Base-by-base conservation (phyloP, 2,329 filamentous ascomycete genomes). In the Cladosporium sp. region DNA sequence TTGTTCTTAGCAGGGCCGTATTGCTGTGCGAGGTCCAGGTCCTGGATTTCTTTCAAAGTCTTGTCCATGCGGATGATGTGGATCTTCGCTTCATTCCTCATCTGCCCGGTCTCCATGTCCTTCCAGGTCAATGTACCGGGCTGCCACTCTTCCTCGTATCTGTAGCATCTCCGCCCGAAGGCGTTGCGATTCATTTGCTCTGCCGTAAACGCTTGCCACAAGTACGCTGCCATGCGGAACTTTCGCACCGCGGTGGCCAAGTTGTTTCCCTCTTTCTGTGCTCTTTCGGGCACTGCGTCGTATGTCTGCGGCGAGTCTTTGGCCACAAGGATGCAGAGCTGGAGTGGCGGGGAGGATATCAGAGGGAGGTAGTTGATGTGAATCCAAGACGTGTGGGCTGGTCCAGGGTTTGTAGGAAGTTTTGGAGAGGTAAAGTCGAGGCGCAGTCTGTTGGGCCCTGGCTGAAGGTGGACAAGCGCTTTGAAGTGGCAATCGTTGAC, bases 141-240 rank as follows among this genome's bases (percentile, higher is more conserved):
- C 56, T 87, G 87, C 93, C 93, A 97, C 66, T 95, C 88, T 69
- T 98, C 93, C 62, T 97, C 93, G 57, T 95, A 91, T 41, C 91
- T 81, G 69, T 96, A 97, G 49, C 82, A 85, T 53, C 92, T 83
- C 54, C 92, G 81, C 9, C 91, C 90, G 60, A 97, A 82, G 56
- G 86, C 87, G 67, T 95, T 87, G 57, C 89, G 84, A 68, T 83
- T 86, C 92, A 97, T 97, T 68, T 97, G 91, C 68, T 98, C 93
- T 6, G 89, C 89, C 0, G 92, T 97, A 64, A 95, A 97, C 7
- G 91, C 89, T 68, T 98, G 93, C 91, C 93, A 97, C 11, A 97
- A 77, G 67, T 97, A 96, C 19, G 89, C 92, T 14, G 90, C 86
- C 87, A 95, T 96, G 58, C 91, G 83, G 67, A 93, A 96, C 68